phyloP scores from a whole-genome alignment of 176 grass and related monocot species.

The Raddia guianensis region DNA sequence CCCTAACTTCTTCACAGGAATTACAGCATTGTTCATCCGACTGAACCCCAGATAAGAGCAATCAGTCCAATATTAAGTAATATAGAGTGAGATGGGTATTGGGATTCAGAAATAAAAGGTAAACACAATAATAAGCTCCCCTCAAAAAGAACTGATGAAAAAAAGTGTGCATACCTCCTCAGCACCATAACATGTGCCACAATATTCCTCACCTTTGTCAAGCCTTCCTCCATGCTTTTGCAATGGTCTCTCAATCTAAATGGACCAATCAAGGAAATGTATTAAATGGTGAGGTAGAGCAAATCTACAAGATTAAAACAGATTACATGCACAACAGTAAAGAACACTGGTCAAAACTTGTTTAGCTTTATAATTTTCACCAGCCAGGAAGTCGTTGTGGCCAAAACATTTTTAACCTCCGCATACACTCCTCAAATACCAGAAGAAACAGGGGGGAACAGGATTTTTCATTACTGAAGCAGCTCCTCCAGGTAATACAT shows the following conservation, averaged over 20 bases:
- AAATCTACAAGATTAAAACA: background rate
- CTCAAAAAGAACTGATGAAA: background rate
- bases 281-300: constrained; percentile 27
- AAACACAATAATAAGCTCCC: background rate
- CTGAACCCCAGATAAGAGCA: constrained; percentile 45
- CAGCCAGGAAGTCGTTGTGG: background rate
- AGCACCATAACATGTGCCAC: constrained; percentile 95
- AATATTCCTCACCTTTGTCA: constrained; percentile 84
- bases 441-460: constrained; percentile 5
- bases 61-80: constrained; percentile 30
- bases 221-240: constrained; percentile 98
- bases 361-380: background rate
- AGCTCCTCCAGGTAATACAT: background rate
- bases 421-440: background rate
- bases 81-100: constrained; percentile 9
- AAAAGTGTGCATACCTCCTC: constrained; percentile 56
- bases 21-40: constrained; percentile 97
- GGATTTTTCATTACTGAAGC: background rate
- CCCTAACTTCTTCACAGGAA: constrained; percentile 95
- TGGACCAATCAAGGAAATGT: constrained; percentile 18
- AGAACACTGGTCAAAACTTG: background rate
- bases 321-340: background rate
- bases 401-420: background rate
- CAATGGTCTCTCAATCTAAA: constrained; percentile 91
- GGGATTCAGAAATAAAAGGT: background rate